Evolutionary conservation across 257 asterid species (phyloP).

Genomic region (Oldenlandia corymbosa): DNA sequence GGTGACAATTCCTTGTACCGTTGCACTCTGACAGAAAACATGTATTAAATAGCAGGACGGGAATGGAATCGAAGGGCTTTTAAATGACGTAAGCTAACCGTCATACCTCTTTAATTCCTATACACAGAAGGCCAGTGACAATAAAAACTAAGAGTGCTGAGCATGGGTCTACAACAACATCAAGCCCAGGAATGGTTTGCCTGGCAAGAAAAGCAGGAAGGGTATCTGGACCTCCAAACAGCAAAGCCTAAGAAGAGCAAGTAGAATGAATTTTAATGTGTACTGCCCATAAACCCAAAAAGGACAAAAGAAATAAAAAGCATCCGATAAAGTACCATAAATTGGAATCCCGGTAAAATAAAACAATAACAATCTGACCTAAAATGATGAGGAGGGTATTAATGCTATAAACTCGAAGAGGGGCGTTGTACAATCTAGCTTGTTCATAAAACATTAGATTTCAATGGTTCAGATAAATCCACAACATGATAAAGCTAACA

Average conservation of each 20-base stretch:
- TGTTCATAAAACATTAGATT: not conserved
- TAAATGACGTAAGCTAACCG: not conserved
- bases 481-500: not conserved
- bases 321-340: not conserved
- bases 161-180: conserved; percentile 79
- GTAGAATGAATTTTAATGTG: not conserved
- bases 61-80: not conserved
- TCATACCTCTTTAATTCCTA: conserved; percentile 89
- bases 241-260: conserved; percentile 58
- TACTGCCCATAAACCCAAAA: too few species aligned
- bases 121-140: conserved; percentile 78
- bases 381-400: not conserved
- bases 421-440: too few species aligned
- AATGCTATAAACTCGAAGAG: too few species aligned
- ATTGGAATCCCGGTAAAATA: not conserved
- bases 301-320: too few species aligned
- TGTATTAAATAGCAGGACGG: conserved; percentile 9
- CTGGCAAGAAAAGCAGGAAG: conserved; percentile 80
- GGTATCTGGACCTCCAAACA: conserved; percentile 80
- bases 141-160: conserved; percentile 71
- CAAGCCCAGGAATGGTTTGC: conserved; percentile 78
- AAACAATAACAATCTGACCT: not conserved
- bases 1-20: conserved; percentile 90
- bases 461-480: not conserved
- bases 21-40: conserved; percentile 58